Evolutionary conservation across 2,329 filamentous ascomycete species (phyloP).

Genomic region (Rosellinia necatrix): DNA sequence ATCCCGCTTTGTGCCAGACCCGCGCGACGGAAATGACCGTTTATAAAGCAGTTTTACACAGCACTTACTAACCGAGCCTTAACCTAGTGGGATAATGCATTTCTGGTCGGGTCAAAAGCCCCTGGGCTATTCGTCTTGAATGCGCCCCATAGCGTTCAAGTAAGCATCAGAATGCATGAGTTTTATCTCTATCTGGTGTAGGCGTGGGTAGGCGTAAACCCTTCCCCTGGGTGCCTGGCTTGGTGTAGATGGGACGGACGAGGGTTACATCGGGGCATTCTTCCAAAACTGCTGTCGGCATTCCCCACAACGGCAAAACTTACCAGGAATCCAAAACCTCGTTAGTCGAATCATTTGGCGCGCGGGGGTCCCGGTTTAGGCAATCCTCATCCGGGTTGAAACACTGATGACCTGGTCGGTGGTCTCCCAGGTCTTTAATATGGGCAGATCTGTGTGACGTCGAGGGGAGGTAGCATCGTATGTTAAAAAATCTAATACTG

Average conservation of each 20-base stretch:
- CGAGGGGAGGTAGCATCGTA: not conserved
- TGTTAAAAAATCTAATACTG: conserved; percentile 5
- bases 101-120: conserved; percentile 51
- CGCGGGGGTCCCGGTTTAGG: conserved; percentile 4
- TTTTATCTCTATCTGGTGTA: not conserved
- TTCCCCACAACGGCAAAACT: conserved; percentile 10
- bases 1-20: not conserved
- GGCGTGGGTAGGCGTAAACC: too few species aligned
- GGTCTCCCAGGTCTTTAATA: not conserved
- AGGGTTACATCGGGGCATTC: not conserved
- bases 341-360: conserved; percentile 9
- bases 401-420: conserved; percentile 6
- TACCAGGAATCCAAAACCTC: not conserved
- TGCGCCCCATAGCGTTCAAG: not conserved
- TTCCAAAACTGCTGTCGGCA: not conserved
- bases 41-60: too few species aligned
- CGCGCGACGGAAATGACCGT: not conserved
- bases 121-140: conserved; percentile 14
- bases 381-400: conserved; percentile 10
- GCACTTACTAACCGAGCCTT: conserved; percentile 1
- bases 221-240: too few species aligned
- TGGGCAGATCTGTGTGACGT: conserved; percentile 13
- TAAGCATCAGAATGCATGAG: conserved; percentile 7
- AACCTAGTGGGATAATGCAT: conserved; percentile 44
- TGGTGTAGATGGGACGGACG: not conserved